Percentiles rank a stretch among this genome's conserved stretches.
These are phyloP conservation scores for Colletotrichum sublineola DNA, from an alignment of 2,329 filamentous ascomycete species.

Conservation along the genomic window DNA sequence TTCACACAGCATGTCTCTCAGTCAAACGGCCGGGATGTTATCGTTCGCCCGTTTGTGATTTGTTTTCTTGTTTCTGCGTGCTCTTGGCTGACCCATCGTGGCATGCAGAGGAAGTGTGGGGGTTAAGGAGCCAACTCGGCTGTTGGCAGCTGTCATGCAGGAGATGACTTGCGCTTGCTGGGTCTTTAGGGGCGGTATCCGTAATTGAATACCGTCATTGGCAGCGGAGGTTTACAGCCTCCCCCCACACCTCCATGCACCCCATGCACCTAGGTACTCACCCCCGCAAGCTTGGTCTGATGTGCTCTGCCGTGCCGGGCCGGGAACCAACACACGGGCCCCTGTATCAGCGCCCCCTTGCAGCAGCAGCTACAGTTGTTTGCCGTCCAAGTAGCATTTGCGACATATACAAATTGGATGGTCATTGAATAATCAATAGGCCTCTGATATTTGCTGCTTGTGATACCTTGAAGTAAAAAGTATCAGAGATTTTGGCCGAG, in stretches of 20 bases:
- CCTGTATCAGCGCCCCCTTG: background rate
- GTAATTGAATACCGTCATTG: too few species aligned
- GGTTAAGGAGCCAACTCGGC: too few species aligned
- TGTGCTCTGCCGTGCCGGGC: background rate
- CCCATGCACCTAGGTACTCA: background rate
- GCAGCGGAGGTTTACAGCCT: too few species aligned
- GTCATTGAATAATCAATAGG: conserved; percentile 5
- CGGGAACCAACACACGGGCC: conserved; percentile 9
- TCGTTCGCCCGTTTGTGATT: too few species aligned
- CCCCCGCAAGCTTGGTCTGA: conserved; percentile 14
- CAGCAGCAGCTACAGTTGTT: background rate
- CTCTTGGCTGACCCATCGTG: background rate
- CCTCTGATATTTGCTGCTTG: background rate
- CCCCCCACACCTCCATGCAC: too few species aligned
- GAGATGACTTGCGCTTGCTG: background rate
- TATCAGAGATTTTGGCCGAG: background rate
- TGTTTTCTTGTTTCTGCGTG: background rate
- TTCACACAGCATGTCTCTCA: background rate
- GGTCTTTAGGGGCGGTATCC: too few species aligned
- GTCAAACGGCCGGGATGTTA: background rate
- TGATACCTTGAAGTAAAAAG: background rate
- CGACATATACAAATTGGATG: background rate
- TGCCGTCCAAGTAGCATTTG: background rate
- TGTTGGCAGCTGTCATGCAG: background rate
- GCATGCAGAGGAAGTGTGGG: background rate